Evolutionary conservation across 2,329 filamentous ascomycete genomes (phyloP).

Genomic region (Alternaria arborescens): DNA sequence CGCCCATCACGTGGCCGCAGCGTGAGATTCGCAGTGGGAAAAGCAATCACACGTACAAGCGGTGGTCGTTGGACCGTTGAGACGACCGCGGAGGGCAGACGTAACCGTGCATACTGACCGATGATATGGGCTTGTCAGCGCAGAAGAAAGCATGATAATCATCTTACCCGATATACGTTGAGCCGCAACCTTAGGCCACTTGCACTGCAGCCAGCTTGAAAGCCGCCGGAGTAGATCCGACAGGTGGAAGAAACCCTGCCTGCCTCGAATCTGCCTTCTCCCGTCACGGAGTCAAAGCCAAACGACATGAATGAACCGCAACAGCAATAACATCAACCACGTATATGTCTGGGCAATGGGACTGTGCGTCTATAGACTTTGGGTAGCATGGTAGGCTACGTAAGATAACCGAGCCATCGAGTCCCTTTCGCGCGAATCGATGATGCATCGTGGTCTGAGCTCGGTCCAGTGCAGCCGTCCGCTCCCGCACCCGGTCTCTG

Average conservation of each 20-base stretch:
- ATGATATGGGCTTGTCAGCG: constrained; percentile 4
- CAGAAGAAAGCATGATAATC: constrained; percentile 5
- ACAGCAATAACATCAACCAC: constrained; percentile 3
- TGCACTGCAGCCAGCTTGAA: neutral
- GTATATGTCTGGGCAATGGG: neutral
- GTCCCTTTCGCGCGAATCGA: constrained; percentile 11
- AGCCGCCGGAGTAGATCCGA: constrained; percentile 12
- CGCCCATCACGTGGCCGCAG: neutral
- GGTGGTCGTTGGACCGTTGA: neutral
- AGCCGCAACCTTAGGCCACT: constrained; percentile 5
- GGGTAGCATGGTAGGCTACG: neutral
- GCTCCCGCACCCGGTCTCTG: constrained; percentile 19
- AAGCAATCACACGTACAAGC: neutral
- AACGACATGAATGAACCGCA: neutral
- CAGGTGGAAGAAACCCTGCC: constrained; percentile 9
- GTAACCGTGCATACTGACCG: constrained; percentile 3
- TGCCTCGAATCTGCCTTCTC: neutral
- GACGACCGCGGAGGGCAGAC: neutral
- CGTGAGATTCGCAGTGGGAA: neutral
- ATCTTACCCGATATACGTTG: constrained; percentile 7
- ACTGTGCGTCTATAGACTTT: neutral
- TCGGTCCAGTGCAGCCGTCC: constrained; percentile 12
- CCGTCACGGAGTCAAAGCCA: neutral
- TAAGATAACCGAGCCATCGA: constrained; percentile 4
- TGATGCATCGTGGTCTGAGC: constrained; percentile 16